Evolutionary conservation across 306 rosid genomes (phyloP), one percentile per base, ranked within the genome.

Genomic region (Glycyrrhiza uralensis): DNA sequence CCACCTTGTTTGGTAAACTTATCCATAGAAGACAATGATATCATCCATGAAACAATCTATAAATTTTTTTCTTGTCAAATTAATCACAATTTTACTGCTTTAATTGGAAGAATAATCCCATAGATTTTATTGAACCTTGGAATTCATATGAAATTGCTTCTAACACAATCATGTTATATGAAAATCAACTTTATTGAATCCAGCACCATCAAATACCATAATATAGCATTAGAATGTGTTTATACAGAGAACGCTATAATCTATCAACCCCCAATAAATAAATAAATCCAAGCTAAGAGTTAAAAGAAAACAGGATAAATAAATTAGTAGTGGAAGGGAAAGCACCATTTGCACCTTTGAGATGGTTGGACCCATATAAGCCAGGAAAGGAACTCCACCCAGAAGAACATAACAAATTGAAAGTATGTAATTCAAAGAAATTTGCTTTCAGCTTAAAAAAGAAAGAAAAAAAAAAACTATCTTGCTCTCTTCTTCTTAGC

Each of bases 271-370:
- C 66, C 65, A 47, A 42, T 30, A 69, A 72, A 12, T 13, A 33
- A 54, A 58, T 38, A 58, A 41, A 49, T 14, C 32, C 14, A 71
- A 54, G 30, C 39, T 14, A 30, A 8, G 22, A 18, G 41, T 18
- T 18, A 45, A 62, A 52, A 28, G 17, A 45, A 44, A 52, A 64
- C 13, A 28, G 2, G 20, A 42, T 42, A 32, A n/a, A 12, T 68
- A 55, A 77, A 51, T 35, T 51, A 60, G 69, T 11, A 63, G 54
- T 59, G 49, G 2, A 51, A 76, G 42, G 64, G 18, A 60, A 52
- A 63, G 78, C 72, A 79, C 86, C 90, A 66, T 82, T 76, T 22
- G 47, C 63, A 81, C 85, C 80, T 74, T 77, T 49, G 80, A 66
- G 55, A 52, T 74, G 79, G 66, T 63, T 76, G 66, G 54, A 74